Evolutionary conservation across 371 early-diverging fungal species (phyloP).

Genomic region (Apophysomyces elegans): DNA sequence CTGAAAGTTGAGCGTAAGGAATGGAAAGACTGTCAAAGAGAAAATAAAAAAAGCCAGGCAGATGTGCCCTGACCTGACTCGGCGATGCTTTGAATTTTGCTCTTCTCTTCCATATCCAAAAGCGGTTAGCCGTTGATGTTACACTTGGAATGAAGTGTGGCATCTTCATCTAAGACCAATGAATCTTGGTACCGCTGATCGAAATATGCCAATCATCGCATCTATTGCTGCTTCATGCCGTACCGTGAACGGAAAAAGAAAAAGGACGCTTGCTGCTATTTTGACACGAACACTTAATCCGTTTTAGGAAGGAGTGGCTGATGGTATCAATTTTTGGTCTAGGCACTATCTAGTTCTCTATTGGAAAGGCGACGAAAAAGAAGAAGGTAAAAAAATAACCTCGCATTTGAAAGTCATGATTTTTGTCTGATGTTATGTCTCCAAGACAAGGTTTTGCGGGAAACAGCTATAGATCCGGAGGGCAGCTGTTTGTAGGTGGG

Average conservation of each 20-base stretch:
- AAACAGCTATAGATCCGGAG: not conserved
- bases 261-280: not conserved
- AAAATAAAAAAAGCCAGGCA: not conserved
- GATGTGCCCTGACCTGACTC: not conserved
- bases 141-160: constrained; percentile 1
- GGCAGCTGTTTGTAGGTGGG: no score
- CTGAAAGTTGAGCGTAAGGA: not conserved
- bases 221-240: constrained; percentile 1
- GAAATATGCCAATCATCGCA: constrained; percentile 1
- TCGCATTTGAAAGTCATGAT: not conserved
- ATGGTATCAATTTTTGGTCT: not conserved
- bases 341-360: not conserved
- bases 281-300: not conserved
- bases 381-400: not conserved
- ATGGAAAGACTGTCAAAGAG: not conserved
- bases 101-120: not conserved
- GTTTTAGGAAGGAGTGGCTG: constrained; percentile 9
- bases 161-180: not conserved
- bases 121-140: not conserved
- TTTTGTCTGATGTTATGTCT: constrained; percentile 5
- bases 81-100: not conserved
- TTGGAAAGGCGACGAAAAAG: not conserved
- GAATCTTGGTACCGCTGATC: not conserved
- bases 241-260: not conserved
- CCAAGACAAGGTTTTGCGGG: constrained; percentile 1